A percentile compares a stretch with the other conserved stretches of the same genome.
Evolutionary conservation across 371 early-diverging fungal species (phyloP).

Genomic region (Mortierella polycephala): DNA sequence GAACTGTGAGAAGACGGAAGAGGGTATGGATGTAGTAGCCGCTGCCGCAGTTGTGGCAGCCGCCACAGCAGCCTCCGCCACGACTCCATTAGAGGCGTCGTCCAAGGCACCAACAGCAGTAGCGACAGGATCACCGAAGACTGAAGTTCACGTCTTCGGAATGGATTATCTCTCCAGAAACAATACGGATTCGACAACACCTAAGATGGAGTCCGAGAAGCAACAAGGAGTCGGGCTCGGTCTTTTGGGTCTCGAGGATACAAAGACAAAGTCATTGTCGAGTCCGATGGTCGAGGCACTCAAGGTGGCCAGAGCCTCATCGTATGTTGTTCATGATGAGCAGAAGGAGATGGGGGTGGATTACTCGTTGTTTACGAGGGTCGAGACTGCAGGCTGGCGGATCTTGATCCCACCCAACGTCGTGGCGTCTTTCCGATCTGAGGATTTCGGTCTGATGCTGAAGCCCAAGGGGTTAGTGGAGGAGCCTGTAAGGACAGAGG

Average conservation of each 20-base stretch:
- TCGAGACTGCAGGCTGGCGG: slow-evolving; percentile 39
- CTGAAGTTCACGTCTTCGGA: slow-evolving; percentile 20
- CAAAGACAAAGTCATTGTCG: neutral
- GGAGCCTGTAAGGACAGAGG: neutral
- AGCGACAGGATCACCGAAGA: neutral
- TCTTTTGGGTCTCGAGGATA: slow-evolving; percentile 14
- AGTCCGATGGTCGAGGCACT: slow-evolving; percentile 26
- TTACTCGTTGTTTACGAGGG: slow-evolving; percentile 34
- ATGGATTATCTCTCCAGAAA: slow-evolving; percentile 20
- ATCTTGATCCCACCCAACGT: slow-evolving; percentile 44
- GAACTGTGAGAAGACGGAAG: neutral
- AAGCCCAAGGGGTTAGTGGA: slow-evolving; percentile 19
- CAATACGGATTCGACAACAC: no score
- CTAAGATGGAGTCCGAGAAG: neutral
- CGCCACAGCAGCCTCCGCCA: slow-evolving; percentile 2
- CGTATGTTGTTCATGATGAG: slow-evolving; percentile 16
- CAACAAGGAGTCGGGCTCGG: slow-evolving; percentile 14
- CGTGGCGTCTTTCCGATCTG: slow-evolving; percentile 32
- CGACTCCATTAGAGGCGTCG: neutral
- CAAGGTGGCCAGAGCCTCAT: slow-evolving; percentile 24
- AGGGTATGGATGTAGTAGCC: neutral
- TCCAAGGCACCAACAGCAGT: neutral
- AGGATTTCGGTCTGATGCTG: slow-evolving; percentile 30
- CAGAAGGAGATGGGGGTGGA: slow-evolving; percentile 35
- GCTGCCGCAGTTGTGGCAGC: slow-evolving; percentile 15